Evolutionary conservation across 1,139 yeast genomes (phyloP), one percentile per base, ranked within the genome.

Genomic region (Geotrichum reessii): DNA sequence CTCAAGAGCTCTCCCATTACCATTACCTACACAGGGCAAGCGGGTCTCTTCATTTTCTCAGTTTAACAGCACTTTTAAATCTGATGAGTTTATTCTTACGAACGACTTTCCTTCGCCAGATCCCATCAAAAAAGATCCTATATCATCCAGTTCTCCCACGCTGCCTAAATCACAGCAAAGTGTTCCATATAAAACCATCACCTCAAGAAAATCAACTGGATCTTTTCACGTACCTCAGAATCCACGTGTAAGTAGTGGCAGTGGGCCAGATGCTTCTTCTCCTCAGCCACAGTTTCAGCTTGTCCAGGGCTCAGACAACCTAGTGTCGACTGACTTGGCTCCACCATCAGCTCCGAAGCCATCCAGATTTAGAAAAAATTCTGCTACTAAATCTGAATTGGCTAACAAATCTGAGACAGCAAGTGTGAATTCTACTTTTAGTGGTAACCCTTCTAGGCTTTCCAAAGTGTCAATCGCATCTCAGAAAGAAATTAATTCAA

Each of bases 151-250:
- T 37, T 37, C 42, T 37, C 42, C 42, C 42, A 14, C 42, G 17
- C 42, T 19, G 42, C 42, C 42, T 37, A 37, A 37, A 37, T 12
- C 42, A 37, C 42, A 37, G n/a, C 42, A 12, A 37, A 37, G n/a
- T 14, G 14, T 37, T 7, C 17, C 42, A 17, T 14, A 14, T 14
- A 50, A 50, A 22, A 12, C 47, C 14, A 12, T 33, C 9, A 33
- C 27, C 5, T 22, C 53, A 22, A 22, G 53, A 33, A 33, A 50
- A 37, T 50, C 53, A 40, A 50, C 46, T 1, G 53, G 53, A 22
- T 37, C 47, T 11, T 50, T 50, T 37, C 53, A 37, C 22, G 47
- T 25, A 22, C 40, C 27, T 33, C 46, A 44, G 12, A 31, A 47
- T 3, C 42, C 42, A 6, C 42, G 42, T 37, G 42, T 37, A 5